Conservation (phyloP, 805 yeast genomes). For the Metschnikowia noctiluminum region DNA sequence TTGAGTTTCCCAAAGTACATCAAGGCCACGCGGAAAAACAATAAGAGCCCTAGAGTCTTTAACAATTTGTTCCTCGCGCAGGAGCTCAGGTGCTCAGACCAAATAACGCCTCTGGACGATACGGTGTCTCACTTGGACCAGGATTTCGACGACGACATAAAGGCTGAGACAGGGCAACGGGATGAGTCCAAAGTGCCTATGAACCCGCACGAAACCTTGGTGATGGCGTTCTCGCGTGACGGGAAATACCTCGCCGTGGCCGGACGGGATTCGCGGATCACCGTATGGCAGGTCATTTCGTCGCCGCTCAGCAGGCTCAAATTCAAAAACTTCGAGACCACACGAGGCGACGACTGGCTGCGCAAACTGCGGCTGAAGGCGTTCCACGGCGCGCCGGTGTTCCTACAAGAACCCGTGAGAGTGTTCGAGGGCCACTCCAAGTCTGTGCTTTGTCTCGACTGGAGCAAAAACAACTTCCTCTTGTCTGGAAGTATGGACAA, state of each 20-base stretch:
- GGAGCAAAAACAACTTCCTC: slow-evolving; percentile 85
- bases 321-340: slow-evolving; percentile 23
- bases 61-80: slow-evolving; percentile 63
- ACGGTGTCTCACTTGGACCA: slow-evolving; percentile 25
- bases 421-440: slow-evolving; percentile 64
- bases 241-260: slow-evolving; percentile 85
- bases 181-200: slow-evolving; percentile 7
- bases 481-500: slow-evolving; percentile 81
- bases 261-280: slow-evolving; percentile 66
- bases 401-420: slow-evolving; percentile 61
- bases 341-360: slow-evolving; percentile 4
- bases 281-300: slow-evolving; percentile 77
- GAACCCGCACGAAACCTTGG: slow-evolving; percentile 57
- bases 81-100: slow-evolving; percentile 33
- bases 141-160: slow-evolving; percentile 5
- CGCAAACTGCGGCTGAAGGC: slow-evolving; percentile 17
- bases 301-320: slow-evolving; percentile 67
- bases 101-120: background rate
- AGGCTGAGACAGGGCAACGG: background rate
- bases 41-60: slow-evolving; percentile 43
- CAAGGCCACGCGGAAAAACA: slow-evolving; percentile 45
- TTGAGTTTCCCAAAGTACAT: slow-evolving; percentile 55
- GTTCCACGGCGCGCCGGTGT: slow-evolving; percentile 67
- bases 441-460: slow-evolving; percentile 71
- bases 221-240: slow-evolving; percentile 68